Conservation (phyloP, 768 basidiomycete genomes). For the Boletus barrowsii region DNA sequence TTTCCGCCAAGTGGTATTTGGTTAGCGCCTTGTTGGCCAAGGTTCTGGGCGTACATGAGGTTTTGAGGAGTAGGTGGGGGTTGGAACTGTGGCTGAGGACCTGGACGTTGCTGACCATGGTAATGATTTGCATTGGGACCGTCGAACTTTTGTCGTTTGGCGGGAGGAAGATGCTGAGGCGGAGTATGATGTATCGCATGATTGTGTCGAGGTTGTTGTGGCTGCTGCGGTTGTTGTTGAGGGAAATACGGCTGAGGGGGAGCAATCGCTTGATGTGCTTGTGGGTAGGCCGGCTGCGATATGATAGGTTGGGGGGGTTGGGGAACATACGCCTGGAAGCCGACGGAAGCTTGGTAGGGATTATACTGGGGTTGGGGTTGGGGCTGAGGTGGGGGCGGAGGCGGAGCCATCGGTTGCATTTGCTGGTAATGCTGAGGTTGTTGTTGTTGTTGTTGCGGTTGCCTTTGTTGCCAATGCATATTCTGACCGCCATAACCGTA, state of each 20-base stretch:
- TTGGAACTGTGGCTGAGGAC: slow-evolving; percentile 62
- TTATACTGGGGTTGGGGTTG: slow-evolving; percentile 66
- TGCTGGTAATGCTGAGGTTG: slow-evolving; percentile 46
- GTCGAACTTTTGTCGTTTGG: slow-evolving; percentile 89
- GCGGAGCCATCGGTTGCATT: slow-evolving; percentile 50
- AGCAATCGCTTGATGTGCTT: slow-evolving; percentile 35
- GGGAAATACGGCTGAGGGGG: slow-evolving; percentile 42
- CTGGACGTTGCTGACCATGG: slow-evolving; percentile 38
- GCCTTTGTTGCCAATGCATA: slow-evolving; percentile 62
- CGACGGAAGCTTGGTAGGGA: slow-evolving; percentile 69
- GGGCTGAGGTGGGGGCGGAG: slow-evolving; percentile 51
- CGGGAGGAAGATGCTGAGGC: slow-evolving; percentile 84
- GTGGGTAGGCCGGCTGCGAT: slow-evolving; percentile 47
- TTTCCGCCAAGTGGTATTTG: slow-evolving; percentile 40
- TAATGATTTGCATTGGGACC: slow-evolving; percentile 54
- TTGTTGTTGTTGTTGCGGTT: slow-evolving; percentile 54
- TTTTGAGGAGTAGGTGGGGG: slow-evolving; percentile 29
- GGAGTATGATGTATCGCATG: slow-evolving; percentile 58
- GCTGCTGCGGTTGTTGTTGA: slow-evolving; percentile 38
- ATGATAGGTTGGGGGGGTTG: slow-evolving; percentile 55
- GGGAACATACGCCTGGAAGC: slow-evolving; percentile 65
- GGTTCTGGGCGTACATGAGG: slow-evolving; percentile 31
- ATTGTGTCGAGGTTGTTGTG: slow-evolving; percentile 45
- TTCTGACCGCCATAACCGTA: slow-evolving; percentile 83
- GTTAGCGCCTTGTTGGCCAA: slow-evolving; percentile 43